Conservation (phyloP, 495 filamentous ascomycete species). For the Penicillium malachiteum region DNA sequence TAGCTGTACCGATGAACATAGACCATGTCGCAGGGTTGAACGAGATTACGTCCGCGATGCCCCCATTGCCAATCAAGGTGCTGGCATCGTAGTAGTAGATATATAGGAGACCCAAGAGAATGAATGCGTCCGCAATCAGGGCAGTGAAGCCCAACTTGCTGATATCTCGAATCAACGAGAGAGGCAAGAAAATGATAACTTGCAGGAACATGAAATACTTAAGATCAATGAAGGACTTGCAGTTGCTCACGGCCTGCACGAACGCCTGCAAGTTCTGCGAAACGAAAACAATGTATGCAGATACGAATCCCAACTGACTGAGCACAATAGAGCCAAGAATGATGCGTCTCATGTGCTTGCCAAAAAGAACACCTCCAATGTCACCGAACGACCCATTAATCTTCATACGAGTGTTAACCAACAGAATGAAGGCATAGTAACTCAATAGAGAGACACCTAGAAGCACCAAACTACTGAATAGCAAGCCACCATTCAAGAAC, state of each 20-base stretch:
- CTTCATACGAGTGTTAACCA: slow-evolving; percentile 81
- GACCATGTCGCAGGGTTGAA: slow-evolving; percentile 93
- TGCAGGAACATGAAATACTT: slow-evolving; percentile 89
- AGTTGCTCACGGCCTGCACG: slow-evolving; percentile 78
- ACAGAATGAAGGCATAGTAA: slow-evolving; percentile 94
- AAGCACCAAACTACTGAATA: slow-evolving; percentile 90
- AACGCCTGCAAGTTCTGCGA: slow-evolving; percentile 95
- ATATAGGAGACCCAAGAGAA: slow-evolving; percentile 85
- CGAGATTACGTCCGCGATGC: slow-evolving; percentile 75
- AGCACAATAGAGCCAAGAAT: slow-evolving; percentile 90
- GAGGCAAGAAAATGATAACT: slow-evolving; percentile 86
- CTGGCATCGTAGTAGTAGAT: slow-evolving; percentile 93
- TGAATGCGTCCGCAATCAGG: slow-evolving; percentile 89
- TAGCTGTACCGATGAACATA: slow-evolving; percentile 95
- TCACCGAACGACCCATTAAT: slow-evolving; percentile 92
- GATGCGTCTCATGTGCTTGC: slow-evolving; percentile 79
- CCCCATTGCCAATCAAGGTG: slow-evolving; percentile 73
- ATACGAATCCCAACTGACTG: slow-evolving; percentile 91
- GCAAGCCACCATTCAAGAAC: slow-evolving; percentile 92
- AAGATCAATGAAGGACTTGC: slow-evolving; percentile 76
- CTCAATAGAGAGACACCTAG: slow-evolving; percentile 78
- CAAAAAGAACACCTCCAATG: slow-evolving; percentile 89
- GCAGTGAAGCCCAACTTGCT: slow-evolving; percentile 90
- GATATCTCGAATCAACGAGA: slow-evolving; percentile 92
- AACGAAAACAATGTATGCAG: slow-evolving; percentile 98